These are phyloP conservation scores for Cladophialophora yegresii DNA, from an alignment of 2,329 filamentous ascomycete genomes.

Conservation along the genomic window DNA sequence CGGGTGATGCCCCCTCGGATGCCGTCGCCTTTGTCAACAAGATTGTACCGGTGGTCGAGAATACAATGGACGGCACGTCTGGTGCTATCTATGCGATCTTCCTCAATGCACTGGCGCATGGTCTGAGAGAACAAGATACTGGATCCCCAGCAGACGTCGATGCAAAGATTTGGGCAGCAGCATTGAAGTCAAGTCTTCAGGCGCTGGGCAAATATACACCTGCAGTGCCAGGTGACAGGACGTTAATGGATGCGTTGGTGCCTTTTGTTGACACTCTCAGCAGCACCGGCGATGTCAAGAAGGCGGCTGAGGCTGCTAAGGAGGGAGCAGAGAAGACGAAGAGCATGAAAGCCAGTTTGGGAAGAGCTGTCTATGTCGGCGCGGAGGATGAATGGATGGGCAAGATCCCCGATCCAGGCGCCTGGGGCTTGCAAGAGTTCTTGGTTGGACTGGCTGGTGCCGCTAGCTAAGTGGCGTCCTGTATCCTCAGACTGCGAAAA, in stretches of 20 bases:
- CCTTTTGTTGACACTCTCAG: slow-evolving; percentile 78
- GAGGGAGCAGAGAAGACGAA: slow-evolving; percentile 81
- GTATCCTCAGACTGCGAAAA: neutral
- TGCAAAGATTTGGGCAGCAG: slow-evolving; percentile 62
- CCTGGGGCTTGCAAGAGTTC: slow-evolving; percentile 79
- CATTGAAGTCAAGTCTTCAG: slow-evolving; percentile 69
- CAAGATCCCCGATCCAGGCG: slow-evolving; percentile 73
- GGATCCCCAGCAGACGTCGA: slow-evolving; percentile 50
- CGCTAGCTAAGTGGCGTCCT: slow-evolving; percentile 33
- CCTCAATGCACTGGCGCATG: slow-evolving; percentile 77
- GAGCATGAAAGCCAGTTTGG: slow-evolving; percentile 87
- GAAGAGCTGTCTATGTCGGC: slow-evolving; percentile 79
- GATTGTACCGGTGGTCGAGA: slow-evolving; percentile 66
- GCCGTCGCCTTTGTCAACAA: slow-evolving; percentile 61
- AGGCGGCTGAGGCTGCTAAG: slow-evolving; percentile 73
- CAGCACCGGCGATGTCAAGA: slow-evolving; percentile 64
- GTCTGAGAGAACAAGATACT: slow-evolving; percentile 58
- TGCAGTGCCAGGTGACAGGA: slow-evolving; percentile 84
- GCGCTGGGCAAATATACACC: slow-evolving; percentile 82
- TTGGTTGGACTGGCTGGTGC: slow-evolving; percentile 72
- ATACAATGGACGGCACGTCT: slow-evolving; percentile 72
- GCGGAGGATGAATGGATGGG: slow-evolving; percentile 64
- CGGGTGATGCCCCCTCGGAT: slow-evolving; percentile 54
- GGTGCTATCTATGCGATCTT: slow-evolving; percentile 86
- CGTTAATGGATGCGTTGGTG: slow-evolving; percentile 82